Evolutionary conservation across 345 rosid species (phyloP), one percentile per base, ranked within the genome.

Genomic region (Sonneratia caseolaris): DNA sequence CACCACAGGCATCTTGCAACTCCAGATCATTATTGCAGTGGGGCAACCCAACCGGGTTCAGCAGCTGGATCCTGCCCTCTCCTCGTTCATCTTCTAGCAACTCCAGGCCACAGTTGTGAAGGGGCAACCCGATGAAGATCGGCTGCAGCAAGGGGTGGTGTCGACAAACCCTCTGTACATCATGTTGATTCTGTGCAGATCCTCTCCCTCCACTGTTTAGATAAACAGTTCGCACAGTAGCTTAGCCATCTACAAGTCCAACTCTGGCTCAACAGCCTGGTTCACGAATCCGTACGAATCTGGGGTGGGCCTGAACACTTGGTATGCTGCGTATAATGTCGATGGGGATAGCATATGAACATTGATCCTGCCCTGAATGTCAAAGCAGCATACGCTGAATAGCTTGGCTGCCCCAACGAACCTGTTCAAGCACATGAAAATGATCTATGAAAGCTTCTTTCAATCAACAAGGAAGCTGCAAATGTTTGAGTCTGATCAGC

Each of bases 361-460:
- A n/a, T 55, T 47, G 16, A 80, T 74, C 70, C 65, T 68, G 42
- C 78, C 83, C 15, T 38, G 49, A 37, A 80, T 71, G 14, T 80
- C 80, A 12, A 80, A 51, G 80, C 83, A 80, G 37, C 80, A 80
- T 19, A 76, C 83, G 3, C 51, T 16, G 0, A 71, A 15, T 15
- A 80, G 78, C 75, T 68, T 73, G 11, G 80, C 83, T 21, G 74
- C 83, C 65, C 71, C 76, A 1, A 32, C 27, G 37, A 80, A 80
- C 70, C 83, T 80, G 49, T 27, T 27, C 66, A 27, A 24, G 38
- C 16, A 27, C 37, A 62, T 13, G 16, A 35, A 62, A 10, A 0
- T 11, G 24, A 32, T 62, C 6, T 24, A 1, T 62, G 38, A 27
- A 13, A 45, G 12, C 36, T 24, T 8, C 22, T 3, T 15, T 37